These are phyloP conservation scores for Ascochyta fabae DNA, from an alignment of 2,329 filamentous ascomycete species.

Conservation along the genomic window DNA sequence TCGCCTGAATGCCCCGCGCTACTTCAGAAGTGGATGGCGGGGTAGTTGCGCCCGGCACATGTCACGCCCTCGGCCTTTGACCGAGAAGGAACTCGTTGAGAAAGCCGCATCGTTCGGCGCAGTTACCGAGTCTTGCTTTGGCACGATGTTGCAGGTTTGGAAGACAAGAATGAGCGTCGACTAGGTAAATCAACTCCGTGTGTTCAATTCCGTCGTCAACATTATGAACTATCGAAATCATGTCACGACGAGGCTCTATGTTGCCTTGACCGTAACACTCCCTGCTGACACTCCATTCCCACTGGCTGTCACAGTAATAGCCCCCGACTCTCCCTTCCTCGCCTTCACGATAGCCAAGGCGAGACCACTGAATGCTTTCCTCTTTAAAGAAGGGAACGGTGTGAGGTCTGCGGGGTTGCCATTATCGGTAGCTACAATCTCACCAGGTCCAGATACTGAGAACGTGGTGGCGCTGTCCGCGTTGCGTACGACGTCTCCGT, in stretches of 20 bases:
- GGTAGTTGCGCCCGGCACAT: slow-evolving; percentile 25
- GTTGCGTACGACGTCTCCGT: slow-evolving; percentile 53
- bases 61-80: slow-evolving; percentile 28
- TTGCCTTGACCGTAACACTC: background rate
- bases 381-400: slow-evolving; percentile 26
- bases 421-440: slow-evolving; percentile 48
- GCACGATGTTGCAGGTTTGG: background rate
- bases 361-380: slow-evolving; percentile 36
- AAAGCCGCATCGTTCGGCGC: slow-evolving; percentile 10
- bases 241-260: background rate
- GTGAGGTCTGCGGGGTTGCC: slow-evolving; percentile 35
- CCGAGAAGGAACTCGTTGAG: slow-evolving; percentile 18
- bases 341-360: slow-evolving; percentile 34
- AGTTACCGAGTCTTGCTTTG: background rate
- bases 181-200: background rate
- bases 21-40: slow-evolving; percentile 24
- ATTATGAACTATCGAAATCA: background rate
- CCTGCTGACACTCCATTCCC: background rate
- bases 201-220: background rate
- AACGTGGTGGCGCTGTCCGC: slow-evolving; percentile 56
- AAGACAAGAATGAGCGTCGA: background rate
- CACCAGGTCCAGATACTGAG: slow-evolving; percentile 50
- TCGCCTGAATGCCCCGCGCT: slow-evolving; percentile 32
- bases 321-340: background rate
- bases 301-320: background rate